Evolutionary conservation across 768 basidiomycete genomes (phyloP).

Genomic region (Tulasnella sp.): DNA sequence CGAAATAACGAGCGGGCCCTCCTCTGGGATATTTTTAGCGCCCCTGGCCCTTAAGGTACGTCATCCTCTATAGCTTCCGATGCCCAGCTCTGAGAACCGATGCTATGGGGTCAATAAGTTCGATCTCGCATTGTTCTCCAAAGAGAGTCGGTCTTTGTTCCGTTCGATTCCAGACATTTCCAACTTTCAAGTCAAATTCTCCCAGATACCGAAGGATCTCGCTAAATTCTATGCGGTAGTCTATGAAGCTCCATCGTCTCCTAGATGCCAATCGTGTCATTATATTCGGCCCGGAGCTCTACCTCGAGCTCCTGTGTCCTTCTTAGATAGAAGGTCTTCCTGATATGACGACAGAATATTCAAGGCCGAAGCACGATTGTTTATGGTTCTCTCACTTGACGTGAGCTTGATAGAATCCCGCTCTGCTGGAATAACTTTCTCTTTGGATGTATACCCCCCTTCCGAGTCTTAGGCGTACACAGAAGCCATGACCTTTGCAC

Average conservation of each 20-base stretch:
- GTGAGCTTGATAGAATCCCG: background rate
- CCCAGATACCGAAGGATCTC: background rate
- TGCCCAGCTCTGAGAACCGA: too few species aligned
- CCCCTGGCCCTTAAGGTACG: too few species aligned
- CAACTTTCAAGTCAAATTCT: background rate
- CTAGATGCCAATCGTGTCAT: background rate
- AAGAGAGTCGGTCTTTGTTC: background rate
- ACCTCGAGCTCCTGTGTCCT: too few species aligned
- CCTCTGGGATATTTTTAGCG: too few species aligned
- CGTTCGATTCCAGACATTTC: background rate
- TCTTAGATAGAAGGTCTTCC: background rate
- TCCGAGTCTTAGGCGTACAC: too few species aligned
- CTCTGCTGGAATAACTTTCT: too few species aligned
- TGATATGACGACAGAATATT: background rate
- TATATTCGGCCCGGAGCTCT: background rate
- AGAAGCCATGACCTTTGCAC: too few species aligned
- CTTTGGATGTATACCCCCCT: too few species aligned
- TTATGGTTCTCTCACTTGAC: background rate
- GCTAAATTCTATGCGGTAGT: background rate
- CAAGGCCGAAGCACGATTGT: background rate
- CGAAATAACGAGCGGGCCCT: too few species aligned
- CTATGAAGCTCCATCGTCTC: background rate
- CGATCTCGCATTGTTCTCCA: too few species aligned
- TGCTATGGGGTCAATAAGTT: too few species aligned
- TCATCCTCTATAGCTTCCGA: too few species aligned